Base-by-base conservation (phyloP, 257 asterid genomes). In the Solanum neorickii region DNA sequence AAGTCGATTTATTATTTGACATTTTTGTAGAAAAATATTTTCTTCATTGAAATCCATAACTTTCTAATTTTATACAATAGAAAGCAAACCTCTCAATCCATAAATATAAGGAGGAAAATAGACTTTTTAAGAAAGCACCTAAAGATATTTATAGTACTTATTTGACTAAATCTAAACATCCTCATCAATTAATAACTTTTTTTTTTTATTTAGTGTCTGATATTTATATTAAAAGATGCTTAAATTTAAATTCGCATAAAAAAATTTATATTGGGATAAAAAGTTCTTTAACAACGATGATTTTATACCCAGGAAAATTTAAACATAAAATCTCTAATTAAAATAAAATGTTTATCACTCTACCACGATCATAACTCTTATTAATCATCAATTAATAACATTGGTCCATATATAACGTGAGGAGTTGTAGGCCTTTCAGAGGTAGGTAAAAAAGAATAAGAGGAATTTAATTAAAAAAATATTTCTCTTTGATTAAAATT, bases 191-290 rank as follows among this genome's bases (percentile, higher is more conserved):
- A 49, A 15, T 49, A 49, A 15, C 0, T n/a, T n/a, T n/a, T 0
- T 49, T 49, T 39, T 15, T 49, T 6, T 15, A 49, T 49, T 49
- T 0, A 0, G 1, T 49, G 1, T 49, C 0, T 0, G 0, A 2
- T 49, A 49, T 49, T 1, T 0, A 49, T 49, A 5, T 49, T 49
- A 49, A 0, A 49, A 3, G 0, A 0, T 3, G 0, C 0, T 49
- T 15, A 15, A 49, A 49, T 15, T 49, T 15, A 0, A 49, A 49
- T 5, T 5, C 7, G 7, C 0, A 15, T 14, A 0, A 47, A 2
- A 0, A 14, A 14, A 0, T 1, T 13, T 7, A 44, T 12, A 44
- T 12, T 44, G 15, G 5, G 14, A 16, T 49, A 14, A 49, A 5
- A 15, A 3, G 0, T 7, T 14, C 3, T 2, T 20, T 15, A 49